Evolutionary conservation across 2,329 filamentous ascomycete species (phyloP).

Genomic region (Monilinia fructigena): DNA sequence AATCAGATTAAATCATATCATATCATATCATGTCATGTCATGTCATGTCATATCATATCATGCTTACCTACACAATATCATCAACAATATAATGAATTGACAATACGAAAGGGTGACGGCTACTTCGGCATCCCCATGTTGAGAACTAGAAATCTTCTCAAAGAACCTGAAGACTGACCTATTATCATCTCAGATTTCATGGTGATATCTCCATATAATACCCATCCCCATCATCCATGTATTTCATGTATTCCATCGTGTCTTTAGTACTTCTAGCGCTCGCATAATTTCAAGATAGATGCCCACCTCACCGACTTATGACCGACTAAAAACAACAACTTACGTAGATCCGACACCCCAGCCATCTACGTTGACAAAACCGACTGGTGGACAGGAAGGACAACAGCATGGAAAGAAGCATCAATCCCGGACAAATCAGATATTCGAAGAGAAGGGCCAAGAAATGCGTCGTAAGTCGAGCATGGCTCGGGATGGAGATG

Average conservation of each 20-base stretch:
- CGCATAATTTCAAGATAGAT: not conserved
- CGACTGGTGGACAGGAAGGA: too few species aligned
- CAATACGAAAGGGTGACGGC: too few species aligned
- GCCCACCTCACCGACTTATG: not conserved
- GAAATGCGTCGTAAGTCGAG: not conserved
- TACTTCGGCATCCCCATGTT: too few species aligned
- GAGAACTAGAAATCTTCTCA: too few species aligned
- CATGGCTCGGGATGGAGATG: not conserved
- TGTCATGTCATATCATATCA: too few species aligned
- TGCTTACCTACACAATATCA: too few species aligned
- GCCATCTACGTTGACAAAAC: not conserved
- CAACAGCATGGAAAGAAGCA: too few species aligned
- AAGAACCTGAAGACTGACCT: not conserved
- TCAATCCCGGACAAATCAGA: not conserved
- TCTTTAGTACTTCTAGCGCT: not conserved
- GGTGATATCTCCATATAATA: not conserved
- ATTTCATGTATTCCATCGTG: not conserved
- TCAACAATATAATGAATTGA: too few species aligned
- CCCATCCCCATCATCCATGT: too few species aligned
- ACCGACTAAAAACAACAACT: not conserved
- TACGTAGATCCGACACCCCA: not conserved
- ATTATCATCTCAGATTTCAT: not conserved
- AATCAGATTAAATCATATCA: too few species aligned
- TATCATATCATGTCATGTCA: too few species aligned
- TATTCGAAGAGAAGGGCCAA: not conserved